Evolutionary conservation across 176 grass and related monocot genomes (phyloP).

Genomic region (Bromus sterilis): DNA sequence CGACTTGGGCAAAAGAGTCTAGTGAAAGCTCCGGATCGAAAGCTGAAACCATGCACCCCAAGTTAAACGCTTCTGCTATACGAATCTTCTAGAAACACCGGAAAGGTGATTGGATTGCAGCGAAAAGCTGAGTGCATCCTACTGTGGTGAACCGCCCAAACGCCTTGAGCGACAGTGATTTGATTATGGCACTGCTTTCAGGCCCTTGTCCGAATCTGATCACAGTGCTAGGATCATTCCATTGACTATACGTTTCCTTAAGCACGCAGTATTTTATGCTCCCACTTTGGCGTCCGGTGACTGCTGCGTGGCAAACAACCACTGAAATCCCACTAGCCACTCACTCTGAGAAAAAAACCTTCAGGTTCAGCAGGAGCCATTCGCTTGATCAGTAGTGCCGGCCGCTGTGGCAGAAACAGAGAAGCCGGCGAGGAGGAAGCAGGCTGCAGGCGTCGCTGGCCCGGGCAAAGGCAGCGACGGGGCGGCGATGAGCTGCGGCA

Average conservation of each 20-base stretch:
- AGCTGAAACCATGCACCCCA: background rate
- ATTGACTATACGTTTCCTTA: background rate
- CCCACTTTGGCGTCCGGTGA: background rate
- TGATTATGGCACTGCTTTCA: background rate
- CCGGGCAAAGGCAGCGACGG: background rate
- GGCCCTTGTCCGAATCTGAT: background rate
- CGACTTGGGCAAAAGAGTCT: background rate
- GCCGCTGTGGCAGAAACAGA: background rate
- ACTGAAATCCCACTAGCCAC: background rate
- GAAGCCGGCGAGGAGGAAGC: background rate
- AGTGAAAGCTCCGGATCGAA: background rate
- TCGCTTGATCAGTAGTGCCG: background rate
- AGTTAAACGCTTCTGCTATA: background rate
- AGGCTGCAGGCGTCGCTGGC: background rate
- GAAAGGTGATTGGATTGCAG: slow-evolving; percentile 6
- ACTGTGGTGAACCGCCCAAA: background rate
- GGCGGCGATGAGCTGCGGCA: background rate
- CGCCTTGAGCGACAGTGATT: background rate
- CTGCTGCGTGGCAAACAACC: background rate
- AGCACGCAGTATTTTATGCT: background rate
- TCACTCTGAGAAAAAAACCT: background rate
- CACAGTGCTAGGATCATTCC: background rate
- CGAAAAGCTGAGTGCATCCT: background rate
- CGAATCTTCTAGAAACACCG: slow-evolving; percentile 21
- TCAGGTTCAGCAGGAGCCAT: background rate